Conservation (phyloP, 1,139 yeast genomes). For the Taphrina wiesneri region DNA sequence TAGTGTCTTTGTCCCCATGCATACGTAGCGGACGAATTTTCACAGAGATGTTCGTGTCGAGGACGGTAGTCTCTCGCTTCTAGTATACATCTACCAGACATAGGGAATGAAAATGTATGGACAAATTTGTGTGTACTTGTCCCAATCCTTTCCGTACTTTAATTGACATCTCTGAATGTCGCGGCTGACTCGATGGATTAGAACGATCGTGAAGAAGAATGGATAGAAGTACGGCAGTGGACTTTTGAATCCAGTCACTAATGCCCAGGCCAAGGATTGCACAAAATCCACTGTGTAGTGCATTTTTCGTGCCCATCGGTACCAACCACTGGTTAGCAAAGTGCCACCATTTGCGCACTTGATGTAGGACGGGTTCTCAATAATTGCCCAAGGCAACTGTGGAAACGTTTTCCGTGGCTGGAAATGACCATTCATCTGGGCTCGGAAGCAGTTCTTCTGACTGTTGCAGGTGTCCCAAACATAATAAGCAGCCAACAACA, state of each 20-base stretch:
- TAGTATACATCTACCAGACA: conserved; percentile 13
- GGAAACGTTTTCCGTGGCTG: conserved; percentile 85
- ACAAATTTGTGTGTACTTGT: conserved; percentile 76
- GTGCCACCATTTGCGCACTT: conserved; percentile 80
- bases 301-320: conserved; percentile 75
- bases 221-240: conserved; percentile 98
- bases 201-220: conserved; percentile 77
- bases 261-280: conserved; percentile 88
- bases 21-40: not conserved
- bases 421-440: conserved; percentile 77
- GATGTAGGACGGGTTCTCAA: conserved; percentile 81
- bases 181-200: conserved; percentile 83
- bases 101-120: conserved; percentile 87
- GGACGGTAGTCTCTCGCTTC: not conserved
- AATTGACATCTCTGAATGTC: conserved; percentile 78
- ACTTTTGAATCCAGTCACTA: conserved; percentile 81
- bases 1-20: not conserved
- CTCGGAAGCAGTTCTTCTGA: conserved; percentile 92
- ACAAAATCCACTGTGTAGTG: conserved; percentile 94
- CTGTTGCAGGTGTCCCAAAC: conserved; percentile 94
- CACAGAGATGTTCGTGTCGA: not conserved
- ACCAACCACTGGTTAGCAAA: conserved; percentile 92
- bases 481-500: conserved; percentile 72
- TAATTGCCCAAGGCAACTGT: conserved; percentile 77
- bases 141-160: conserved; percentile 96